Evolutionary conservation across 495 filamentous ascomycete species (phyloP).

Genomic region (Pseudomonodictys pantanalensis): DNA sequence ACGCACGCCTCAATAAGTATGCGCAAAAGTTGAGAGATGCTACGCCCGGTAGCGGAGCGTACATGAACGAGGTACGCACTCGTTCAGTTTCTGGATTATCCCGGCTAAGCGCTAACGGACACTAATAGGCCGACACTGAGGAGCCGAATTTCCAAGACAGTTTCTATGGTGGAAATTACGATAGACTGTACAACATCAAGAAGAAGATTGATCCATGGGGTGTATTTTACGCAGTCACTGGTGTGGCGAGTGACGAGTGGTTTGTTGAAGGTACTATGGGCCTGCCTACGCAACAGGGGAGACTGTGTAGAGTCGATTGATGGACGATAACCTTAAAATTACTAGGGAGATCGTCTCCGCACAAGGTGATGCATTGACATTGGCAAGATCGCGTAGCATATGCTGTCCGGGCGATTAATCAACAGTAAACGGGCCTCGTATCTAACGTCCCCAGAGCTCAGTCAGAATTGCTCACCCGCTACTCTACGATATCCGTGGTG

Average conservation of each 20-base stretch:
- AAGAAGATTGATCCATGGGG: constrained; percentile 50
- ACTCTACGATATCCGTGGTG: too few relatives aligned
- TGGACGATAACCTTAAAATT: too few relatives aligned
- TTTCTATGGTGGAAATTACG: constrained; percentile 40
- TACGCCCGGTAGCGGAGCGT: constrained; percentile 26
- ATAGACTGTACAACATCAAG: constrained; percentile 48
- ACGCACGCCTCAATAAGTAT: constrained; percentile 16
- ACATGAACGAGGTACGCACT: constrained; percentile 37
- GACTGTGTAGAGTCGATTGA: constrained; percentile 25
- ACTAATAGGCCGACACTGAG: constrained; percentile 31
- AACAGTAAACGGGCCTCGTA: too few relatives aligned
- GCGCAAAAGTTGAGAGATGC: constrained; percentile 22
- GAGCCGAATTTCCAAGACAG: constrained; percentile 32
- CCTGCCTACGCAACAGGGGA: constrained; percentile 26
- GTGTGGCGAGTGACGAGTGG: constrained; percentile 50
- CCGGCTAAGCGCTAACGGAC: too few relatives aligned
- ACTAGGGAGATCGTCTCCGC: too few relatives aligned
- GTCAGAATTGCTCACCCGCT: too few relatives aligned
- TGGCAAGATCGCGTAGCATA: too few relatives aligned
- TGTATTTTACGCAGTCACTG: constrained; percentile 52
- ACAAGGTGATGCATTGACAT: too few relatives aligned
- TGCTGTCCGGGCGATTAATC: too few relatives aligned
- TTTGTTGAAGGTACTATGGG: constrained; percentile 37
- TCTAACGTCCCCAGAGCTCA: too few relatives aligned
- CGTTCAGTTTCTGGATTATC: too few relatives aligned